These are phyloP conservation scores for Thielaviopsis euricoi DNA, from an alignment of 2,329 filamentous ascomycete species.

Conservation along the genomic window DNA sequence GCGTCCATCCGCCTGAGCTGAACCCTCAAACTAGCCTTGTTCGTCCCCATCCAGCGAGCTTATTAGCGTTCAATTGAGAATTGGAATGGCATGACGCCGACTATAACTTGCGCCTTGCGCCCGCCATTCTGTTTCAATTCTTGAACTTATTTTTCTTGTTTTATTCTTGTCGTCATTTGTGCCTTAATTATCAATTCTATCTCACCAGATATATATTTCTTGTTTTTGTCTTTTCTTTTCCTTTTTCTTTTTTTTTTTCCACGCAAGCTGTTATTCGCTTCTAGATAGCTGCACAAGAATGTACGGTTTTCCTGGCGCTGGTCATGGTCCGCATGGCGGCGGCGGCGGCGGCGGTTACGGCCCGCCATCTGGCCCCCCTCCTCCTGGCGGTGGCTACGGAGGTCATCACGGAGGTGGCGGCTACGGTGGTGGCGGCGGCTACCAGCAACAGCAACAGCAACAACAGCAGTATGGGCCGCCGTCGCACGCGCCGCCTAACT, in stretches of 20 bases:
- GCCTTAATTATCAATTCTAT: not conserved
- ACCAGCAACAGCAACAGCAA: slow-evolving; percentile 16
- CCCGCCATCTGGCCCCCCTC: slow-evolving; percentile 13
- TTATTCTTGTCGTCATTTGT: not conserved
- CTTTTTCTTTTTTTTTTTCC: not conserved
- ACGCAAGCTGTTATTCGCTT: not conserved
- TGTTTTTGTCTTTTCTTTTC: not conserved
- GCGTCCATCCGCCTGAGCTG: not conserved
- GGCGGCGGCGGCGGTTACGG: slow-evolving; percentile 9
- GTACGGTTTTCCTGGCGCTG: slow-evolving; percentile 13
- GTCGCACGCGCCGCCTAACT: slow-evolving; percentile 11
- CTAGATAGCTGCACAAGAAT: not conserved
- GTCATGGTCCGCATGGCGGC: slow-evolving; percentile 11
- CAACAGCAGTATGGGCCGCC: slow-evolving; percentile 15
- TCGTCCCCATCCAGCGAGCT: no score
- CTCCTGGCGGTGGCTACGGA: slow-evolving; percentile 15
- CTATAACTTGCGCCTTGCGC: not conserved
- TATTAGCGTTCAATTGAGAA: no score
- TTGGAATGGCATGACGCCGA: not conserved
- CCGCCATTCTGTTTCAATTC: not conserved
- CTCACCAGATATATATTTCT: no score
- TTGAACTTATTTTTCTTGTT: not conserved
- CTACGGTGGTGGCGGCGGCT: slow-evolving; percentile 18
- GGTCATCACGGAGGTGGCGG: slow-evolving; percentile 13
- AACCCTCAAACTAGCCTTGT: not conserved